phyloP scores from a whole-genome alignment of 768 basidiomycete species.

The Trametes villosa region DNA sequence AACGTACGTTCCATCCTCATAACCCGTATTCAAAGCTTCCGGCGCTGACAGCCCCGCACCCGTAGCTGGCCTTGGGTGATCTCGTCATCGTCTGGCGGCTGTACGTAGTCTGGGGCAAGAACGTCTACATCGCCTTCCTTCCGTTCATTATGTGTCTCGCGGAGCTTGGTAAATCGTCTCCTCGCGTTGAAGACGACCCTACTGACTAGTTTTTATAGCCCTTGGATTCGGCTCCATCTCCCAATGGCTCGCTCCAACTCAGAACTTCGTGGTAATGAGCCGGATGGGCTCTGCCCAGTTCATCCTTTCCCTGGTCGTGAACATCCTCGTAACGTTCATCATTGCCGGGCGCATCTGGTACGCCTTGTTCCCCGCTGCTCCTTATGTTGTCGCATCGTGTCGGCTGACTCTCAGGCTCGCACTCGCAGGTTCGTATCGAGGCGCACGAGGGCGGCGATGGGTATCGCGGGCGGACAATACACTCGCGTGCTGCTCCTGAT shows the following conservation, averaged over 20 bases:
- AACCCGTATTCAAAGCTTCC: neutral
- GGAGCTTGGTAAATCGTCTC: constrained; percentile 1
- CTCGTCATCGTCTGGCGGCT: constrained; percentile 16
- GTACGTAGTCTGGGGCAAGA: constrained; percentile 13
- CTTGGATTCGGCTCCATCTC: neutral
- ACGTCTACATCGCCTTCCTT: constrained; percentile 1
- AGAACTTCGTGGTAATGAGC: neutral
- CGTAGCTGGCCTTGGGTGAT: constrained; percentile 15
- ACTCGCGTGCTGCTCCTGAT: constrained; percentile 13
- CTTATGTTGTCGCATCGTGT: too few relatives aligned
- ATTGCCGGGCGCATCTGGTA: constrained; percentile 21
- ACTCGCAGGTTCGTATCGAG: neutral
- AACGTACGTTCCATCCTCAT: constrained; percentile 12
- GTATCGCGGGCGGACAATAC: constrained; percentile 9
- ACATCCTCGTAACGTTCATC: constrained; percentile 17
- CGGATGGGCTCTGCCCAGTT: constrained; percentile 12
- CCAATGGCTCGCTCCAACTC: constrained; percentile 4
- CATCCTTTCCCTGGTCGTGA: constrained; percentile 15
- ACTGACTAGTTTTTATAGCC: neutral
- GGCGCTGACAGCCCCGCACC: neutral
- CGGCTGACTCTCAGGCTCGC: neutral
- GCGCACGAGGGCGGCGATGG: neutral
- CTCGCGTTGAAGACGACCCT: too few relatives aligned
- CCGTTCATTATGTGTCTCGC: constrained; percentile 4
- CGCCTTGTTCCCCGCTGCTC: neutral